These are phyloP conservation scores for Eucalyptus microcorys DNA, from an alignment of 345 rosid genomes.

Conservation along the genomic window DNA sequence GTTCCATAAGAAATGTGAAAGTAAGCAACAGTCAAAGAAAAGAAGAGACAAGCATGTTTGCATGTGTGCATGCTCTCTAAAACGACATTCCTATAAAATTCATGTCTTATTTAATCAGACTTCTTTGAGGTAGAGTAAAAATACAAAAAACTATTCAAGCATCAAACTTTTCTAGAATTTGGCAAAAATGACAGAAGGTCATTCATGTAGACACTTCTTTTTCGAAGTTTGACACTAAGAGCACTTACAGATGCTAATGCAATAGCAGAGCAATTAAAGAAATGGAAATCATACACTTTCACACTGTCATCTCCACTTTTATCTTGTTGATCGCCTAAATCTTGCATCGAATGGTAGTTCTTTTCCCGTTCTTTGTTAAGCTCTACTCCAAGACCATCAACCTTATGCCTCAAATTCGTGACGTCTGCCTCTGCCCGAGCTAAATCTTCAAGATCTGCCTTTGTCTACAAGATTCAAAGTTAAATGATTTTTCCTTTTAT, in stretches of 20 bases:
- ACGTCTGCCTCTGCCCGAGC: slow-evolving; percentile 51
- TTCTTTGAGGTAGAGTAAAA: background rate
- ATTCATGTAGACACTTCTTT: background rate
- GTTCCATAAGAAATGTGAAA: slow-evolving; percentile 1
- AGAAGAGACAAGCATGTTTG: background rate
- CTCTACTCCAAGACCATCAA: slow-evolving; percentile 42
- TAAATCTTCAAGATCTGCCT: slow-evolving; percentile 55
- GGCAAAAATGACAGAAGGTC: background rate
- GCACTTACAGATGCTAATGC: background rate
- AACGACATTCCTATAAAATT: background rate
- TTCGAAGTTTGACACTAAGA: background rate
- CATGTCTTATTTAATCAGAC: background rate
- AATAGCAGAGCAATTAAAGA: background rate
- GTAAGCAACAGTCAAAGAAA: background rate
- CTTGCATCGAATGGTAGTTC: slow-evolving; percentile 20
- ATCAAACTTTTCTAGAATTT: background rate
- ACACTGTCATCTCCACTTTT: slow-evolving; percentile 9
- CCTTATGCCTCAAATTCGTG: slow-evolving; percentile 43
- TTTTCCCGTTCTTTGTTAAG: slow-evolving; percentile 32
- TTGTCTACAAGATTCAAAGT: slow-evolving; percentile 25
- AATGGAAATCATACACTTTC: slow-evolving; percentile 25
- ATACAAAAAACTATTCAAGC: background rate
- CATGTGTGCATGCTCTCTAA: background rate
- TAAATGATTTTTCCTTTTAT: slow-evolving; percentile 1
- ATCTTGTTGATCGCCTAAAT: slow-evolving; percentile 10